Conservation (phyloP, 768 basidiomycete species). For the Rhodosporidiobolus odoratus region DNA sequence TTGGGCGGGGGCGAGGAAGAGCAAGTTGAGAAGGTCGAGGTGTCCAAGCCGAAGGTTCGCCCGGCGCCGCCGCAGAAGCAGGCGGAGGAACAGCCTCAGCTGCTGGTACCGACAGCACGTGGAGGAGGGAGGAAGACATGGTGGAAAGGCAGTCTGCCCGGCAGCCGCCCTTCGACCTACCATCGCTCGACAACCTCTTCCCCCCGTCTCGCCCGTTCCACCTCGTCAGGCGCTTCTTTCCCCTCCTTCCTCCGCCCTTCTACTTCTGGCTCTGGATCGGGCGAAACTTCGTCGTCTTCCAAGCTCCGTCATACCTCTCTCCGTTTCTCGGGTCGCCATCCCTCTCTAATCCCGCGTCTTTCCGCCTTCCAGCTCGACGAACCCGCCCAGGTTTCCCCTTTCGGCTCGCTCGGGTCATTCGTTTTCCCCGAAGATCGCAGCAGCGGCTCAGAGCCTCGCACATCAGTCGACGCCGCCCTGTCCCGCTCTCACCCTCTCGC, state of each 20-base stretch:
- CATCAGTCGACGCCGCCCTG: background rate
- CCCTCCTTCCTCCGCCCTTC: background rate
- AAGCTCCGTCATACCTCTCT: background rate
- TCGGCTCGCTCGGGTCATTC: background rate
- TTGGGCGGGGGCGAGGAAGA: background rate
- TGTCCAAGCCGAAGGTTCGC: background rate
- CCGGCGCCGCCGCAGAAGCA: background rate
- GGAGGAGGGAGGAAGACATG: background rate
- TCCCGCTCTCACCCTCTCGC: no score
- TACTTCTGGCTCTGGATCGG: background rate
- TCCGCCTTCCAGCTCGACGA: background rate
- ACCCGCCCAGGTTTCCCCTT: background rate
- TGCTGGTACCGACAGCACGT: background rate
- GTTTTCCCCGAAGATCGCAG: no score
- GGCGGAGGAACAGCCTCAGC: background rate
- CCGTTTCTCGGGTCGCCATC: background rate
- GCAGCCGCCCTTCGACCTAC: background rate
- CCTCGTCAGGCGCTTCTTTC: background rate
- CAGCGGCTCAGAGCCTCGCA: background rate
- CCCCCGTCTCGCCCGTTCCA: background rate
- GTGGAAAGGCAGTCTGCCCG: conserved; percentile 1
- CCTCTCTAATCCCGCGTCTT: background rate
- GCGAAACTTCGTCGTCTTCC: background rate
- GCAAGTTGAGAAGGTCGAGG: background rate
- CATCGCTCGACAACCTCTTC: background rate